phyloP scores from a whole-genome alignment of 225 moss, liverwort and hornwort genomes.

The Neckera pumila region DNA sequence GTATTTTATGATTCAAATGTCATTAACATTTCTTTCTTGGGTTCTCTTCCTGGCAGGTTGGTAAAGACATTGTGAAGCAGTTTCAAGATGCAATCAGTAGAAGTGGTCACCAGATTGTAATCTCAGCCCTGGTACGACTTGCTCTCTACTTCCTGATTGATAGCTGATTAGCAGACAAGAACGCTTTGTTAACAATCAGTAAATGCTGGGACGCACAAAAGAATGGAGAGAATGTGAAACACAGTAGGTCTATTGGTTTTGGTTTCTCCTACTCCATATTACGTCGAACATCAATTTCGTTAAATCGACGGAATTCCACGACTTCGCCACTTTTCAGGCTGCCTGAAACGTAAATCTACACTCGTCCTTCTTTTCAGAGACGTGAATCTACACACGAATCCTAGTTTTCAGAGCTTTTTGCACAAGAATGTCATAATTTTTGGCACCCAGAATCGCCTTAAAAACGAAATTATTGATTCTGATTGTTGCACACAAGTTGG shows the following conservation, averaged over 20 bases:
- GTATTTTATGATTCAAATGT: not conserved
- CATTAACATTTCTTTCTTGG: not conserved
- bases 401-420: not conserved
- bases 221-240: not conserved
- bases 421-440: not conserved
- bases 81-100: conserved; percentile 50
- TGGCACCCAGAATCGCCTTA: no score
- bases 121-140: conserved; percentile 39
- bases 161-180: not conserved
- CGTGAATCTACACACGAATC: not conserved
- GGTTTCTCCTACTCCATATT: not conserved
- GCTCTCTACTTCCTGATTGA: not conserved
- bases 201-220: not conserved
- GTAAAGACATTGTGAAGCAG: conserved; percentile 46
- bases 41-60: conserved; percentile 21
- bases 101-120: conserved; percentile 32
- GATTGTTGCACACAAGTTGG: not conserved
- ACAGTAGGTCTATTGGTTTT: not conserved
- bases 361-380: no score
- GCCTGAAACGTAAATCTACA: not conserved
- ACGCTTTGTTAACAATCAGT: not conserved
- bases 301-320: not conserved
- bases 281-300: not conserved
- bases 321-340: not conserved
- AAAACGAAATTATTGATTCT: not conserved